Conservation (phyloP, 2,329 filamentous ascomycete species). For the Ophiocordyceps camponoti-leonardi region DNA sequence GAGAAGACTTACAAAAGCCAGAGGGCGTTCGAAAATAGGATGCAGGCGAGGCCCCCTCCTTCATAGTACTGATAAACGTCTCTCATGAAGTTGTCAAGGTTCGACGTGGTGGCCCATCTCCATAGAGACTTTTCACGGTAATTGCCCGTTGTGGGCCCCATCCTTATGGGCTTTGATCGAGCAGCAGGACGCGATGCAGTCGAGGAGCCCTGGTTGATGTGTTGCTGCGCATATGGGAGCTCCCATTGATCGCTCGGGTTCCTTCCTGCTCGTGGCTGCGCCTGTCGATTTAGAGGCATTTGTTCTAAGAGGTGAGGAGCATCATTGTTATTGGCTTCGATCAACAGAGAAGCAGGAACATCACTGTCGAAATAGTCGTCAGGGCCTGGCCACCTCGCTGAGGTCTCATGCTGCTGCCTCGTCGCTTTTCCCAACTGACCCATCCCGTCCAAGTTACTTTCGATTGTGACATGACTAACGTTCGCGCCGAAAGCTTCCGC, state of each 20-base stretch:
- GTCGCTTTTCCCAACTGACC: constrained; percentile 1
- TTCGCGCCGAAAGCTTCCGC: constrained; percentile 25
- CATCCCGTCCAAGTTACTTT: constrained; percentile 13
- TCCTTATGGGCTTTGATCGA: constrained; percentile 12
- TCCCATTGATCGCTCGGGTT: constrained; percentile 26
- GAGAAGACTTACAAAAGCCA: constrained; percentile 47
- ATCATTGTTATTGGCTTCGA: constrained; percentile 27
- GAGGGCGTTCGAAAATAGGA: constrained; percentile 53
- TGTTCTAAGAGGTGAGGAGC: not conserved
- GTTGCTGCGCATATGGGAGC: constrained; percentile 31
- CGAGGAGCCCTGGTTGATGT: constrained; percentile 24
- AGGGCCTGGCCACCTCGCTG: constrained; percentile 12
- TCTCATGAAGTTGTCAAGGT: constrained; percentile 72
- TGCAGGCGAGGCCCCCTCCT: constrained; percentile 72
- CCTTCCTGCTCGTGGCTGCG: not conserved
- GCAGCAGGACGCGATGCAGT: constrained; percentile 4
- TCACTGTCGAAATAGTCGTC: constrained; percentile 41
- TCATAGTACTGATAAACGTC: constrained; percentile 77
- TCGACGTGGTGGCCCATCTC: constrained; percentile 83
- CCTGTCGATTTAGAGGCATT: not conserved
- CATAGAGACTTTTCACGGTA: constrained; percentile 64
- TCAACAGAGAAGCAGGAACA: constrained; percentile 44
- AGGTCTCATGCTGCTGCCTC: constrained; percentile 1
- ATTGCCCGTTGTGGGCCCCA: constrained; percentile 14
- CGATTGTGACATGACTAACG: constrained; percentile 27